Evolutionary conservation across 176 grass and related monocot genomes (phyloP).

Genomic region (Zea luxurians): DNA sequence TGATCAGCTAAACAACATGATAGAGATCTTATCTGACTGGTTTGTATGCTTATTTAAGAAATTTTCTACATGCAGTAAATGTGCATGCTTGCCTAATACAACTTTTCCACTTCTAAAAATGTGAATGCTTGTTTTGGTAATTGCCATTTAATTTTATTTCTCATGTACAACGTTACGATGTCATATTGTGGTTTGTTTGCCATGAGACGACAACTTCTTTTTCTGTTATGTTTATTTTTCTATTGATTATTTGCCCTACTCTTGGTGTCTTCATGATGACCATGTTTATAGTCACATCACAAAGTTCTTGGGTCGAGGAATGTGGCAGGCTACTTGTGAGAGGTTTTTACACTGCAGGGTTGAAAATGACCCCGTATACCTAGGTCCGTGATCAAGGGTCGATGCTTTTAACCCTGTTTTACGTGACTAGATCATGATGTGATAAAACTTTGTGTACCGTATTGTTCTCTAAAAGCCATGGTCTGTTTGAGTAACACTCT

Average conservation of each 20-base stretch:
- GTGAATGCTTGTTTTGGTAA: not conserved
- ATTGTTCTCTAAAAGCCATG: not conserved
- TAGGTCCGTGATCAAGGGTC: not conserved
- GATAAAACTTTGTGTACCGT: not conserved
- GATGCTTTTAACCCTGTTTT: not conserved
- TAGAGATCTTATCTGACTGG: conserved; percentile 83
- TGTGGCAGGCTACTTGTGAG: too few relatives aligned
- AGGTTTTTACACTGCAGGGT: too few relatives aligned
- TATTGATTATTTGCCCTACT: not conserved
- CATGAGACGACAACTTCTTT: not conserved
- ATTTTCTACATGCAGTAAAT: conserved; percentile 5
- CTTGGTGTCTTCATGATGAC: not conserved
- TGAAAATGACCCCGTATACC: too few relatives aligned
- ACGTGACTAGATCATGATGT: not conserved
- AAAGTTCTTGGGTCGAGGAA: too few relatives aligned
- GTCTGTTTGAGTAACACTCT: conserved; percentile 1
- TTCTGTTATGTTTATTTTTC: not conserved
- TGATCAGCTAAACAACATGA: conserved; percentile 88
- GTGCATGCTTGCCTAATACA: conserved; percentile 11
- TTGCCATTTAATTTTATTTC: conserved; percentile 7
- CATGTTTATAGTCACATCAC: too few relatives aligned
- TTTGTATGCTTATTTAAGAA: conserved; percentile 50
- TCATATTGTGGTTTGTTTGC: not conserved
- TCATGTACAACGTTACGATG: not conserved
- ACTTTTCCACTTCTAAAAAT: not conserved